Base-by-base conservation (phyloP, 2,329 filamentous ascomycete genomes). In the Bipolaris victoriae region DNA sequence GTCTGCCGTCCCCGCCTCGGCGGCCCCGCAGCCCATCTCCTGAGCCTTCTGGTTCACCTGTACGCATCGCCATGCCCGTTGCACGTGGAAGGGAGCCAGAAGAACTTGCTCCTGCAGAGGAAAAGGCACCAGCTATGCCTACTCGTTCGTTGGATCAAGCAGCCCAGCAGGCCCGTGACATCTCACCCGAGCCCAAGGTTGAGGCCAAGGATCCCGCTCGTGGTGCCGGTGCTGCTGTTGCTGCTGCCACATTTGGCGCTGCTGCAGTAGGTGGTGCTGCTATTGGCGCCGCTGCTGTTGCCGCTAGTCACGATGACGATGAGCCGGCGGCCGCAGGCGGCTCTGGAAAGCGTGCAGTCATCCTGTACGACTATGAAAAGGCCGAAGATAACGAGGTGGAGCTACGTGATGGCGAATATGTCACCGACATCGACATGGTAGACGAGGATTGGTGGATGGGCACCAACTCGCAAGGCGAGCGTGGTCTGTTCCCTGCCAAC, bases 371-470 rank as follows among this genome's bases (percentile, higher is more conserved):
- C 74, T 99, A 99, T 73, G 94, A 97, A 70, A 97, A 96, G 79
- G 92, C 92, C 1, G 95, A 99, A 77, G 93, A 97, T 65, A 99
- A 99, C 71, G 95, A 99, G 79, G 86, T 99, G 55, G 92, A 97
- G 64, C 84, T 99, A 16, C 83, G 86, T 24, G 95, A 99, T 78
- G 93, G 93, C 61, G 91, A 97, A 69, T 86, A 88, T 63, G 89
- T 99, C 36, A 92, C 86, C 22, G 89, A 97, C 73, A 97, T 99
- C 69, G 92, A 98, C 62, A 96, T 96, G 90, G 92, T 99, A 2
- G 95, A 98, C 68, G 90, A 96, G 49, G 94, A 99, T 74, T 99
- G 95, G 95, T 99, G 95, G 95, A 90, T 97, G 85, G 95, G 96
- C 41, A 91, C 90, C 65, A 99, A 98, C 80, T 80, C 84, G 20